Conservation (phyloP, 2,329 filamentous ascomycete genomes). For the Tricladium varicosporioides region DNA sequence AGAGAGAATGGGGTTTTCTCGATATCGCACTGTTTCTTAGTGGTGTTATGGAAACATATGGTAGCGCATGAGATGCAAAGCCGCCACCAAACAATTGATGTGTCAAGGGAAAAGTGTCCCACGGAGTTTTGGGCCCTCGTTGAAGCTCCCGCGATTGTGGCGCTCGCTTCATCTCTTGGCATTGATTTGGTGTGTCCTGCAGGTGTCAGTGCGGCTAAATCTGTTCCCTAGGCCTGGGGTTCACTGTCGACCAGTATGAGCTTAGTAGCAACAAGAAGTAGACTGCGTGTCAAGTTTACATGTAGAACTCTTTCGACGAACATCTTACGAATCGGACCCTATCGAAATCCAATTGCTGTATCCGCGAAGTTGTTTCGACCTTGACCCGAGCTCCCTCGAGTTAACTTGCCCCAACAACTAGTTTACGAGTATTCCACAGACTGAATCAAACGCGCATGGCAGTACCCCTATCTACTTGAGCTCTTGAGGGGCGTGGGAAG, state of each 20-base stretch:
- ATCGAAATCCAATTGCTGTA: no score
- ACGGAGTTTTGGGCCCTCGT: not conserved
- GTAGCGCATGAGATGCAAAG: not conserved
- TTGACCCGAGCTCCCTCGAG: no score
- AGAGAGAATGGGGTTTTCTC: not conserved
- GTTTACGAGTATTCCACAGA: no score
- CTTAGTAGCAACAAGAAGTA: not conserved
- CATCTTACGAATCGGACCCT: no score
- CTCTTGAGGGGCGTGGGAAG: slow-evolving; percentile 28
- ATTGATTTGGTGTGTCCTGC: not conserved
- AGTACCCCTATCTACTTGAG: slow-evolving; percentile 14
- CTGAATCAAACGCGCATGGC: slow-evolving; percentile 21
- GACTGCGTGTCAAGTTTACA: not conserved
- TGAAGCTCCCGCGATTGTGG: not conserved
- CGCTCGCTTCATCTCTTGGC: not conserved
- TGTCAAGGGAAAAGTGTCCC: not conserved
- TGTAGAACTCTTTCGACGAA: no score
- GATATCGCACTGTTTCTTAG: not conserved
- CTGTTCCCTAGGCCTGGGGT: not conserved
- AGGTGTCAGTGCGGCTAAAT: not conserved
- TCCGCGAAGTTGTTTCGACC: no score
- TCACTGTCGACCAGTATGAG: not conserved
- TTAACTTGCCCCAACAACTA: no score
- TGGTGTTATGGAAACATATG: not conserved
- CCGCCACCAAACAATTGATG: not conserved